These are phyloP conservation scores for Jacaranda mimosifolia DNA, from an alignment of 257 asterid genomes.

Conservation along the genomic window DNA sequence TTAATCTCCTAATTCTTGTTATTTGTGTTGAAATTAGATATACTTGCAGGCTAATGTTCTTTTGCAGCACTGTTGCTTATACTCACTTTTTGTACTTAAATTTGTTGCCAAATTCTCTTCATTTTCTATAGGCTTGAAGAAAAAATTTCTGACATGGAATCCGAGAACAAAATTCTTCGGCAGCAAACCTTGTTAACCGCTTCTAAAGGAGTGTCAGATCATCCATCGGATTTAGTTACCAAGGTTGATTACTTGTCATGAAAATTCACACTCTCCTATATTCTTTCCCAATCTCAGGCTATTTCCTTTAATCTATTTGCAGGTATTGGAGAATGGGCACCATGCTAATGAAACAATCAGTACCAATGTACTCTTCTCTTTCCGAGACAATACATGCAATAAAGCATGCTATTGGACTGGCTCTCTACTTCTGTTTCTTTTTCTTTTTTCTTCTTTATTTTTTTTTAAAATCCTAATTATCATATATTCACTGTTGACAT, in stretches of 20 bases:
- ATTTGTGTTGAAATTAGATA: slow-evolving; percentile 21
- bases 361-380: slow-evolving; percentile 57
- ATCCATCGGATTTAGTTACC: slow-evolving; percentile 51
- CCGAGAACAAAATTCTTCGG: slow-evolving; percentile 90
- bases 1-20: slow-evolving; percentile 14
- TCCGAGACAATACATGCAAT: slow-evolving; percentile 16
- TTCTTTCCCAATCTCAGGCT: slow-evolving; percentile 34
- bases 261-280: slow-evolving; percentile 28
- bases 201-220: slow-evolving; percentile 62
- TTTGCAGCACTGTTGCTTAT: slow-evolving; percentile 4
- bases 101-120: slow-evolving; percentile 18
- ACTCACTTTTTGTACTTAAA: slow-evolving; percentile 1
- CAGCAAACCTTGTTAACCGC: slow-evolving; percentile 73
- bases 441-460: neutral
- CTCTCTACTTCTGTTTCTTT: slow-evolving; percentile 10
- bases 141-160: slow-evolving; percentile 85
- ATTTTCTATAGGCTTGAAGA: slow-evolving; percentile 76
- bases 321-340: slow-evolving; percentile 89
- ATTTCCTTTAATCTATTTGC: slow-evolving; percentile 42
- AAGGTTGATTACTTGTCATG: slow-evolving; percentile 51
- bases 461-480: neutral
- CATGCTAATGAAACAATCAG: slow-evolving; percentile 59
- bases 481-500: slow-evolving; percentile 18
- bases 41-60: slow-evolving; percentile 20
- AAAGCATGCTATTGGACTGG: slow-evolving; percentile 31